A percentile compares a stretch with the other conserved stretches of the same genome.
Evolutionary conservation across 257 asterid genomes (phyloP).

Genomic region (Lycium barbarum): DNA sequence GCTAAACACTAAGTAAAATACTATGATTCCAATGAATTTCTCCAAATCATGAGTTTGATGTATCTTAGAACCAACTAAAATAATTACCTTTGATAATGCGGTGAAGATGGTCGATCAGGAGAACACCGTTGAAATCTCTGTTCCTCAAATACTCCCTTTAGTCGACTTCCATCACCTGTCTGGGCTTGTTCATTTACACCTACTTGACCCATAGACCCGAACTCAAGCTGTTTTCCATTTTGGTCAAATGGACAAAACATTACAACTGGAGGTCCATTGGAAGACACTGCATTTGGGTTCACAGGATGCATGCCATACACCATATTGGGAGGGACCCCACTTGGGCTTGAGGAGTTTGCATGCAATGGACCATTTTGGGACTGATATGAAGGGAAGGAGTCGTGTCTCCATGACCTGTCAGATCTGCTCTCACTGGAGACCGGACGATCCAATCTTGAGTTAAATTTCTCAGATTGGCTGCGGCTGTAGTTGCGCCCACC

Average conservation of each 20-base stretch:
- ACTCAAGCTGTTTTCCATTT: slow-evolving; percentile 79
- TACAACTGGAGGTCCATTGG: slow-evolving; percentile 64
- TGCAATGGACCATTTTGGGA: slow-evolving; percentile 74
- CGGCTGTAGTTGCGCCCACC: slow-evolving; percentile 68
- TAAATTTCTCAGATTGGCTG: slow-evolving; percentile 66
- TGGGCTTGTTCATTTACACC: slow-evolving; percentile 67
- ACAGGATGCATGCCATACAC: slow-evolving; percentile 66
- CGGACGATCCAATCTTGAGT: slow-evolving; percentile 63
- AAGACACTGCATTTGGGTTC: slow-evolving; percentile 55
- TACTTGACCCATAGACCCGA: slow-evolving; percentile 76
- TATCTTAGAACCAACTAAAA: slow-evolving; percentile 13
- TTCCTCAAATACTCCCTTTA: slow-evolving; percentile 57
- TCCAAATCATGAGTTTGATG: neutral
- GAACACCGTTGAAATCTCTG: slow-evolving; percentile 64
- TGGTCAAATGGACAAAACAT: slow-evolving; percentile 74
- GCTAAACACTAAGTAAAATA: slow-evolving; percentile 1
- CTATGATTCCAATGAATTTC: slow-evolving; percentile 5
- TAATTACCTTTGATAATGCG: slow-evolving; percentile 69
- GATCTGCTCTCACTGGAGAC: slow-evolving; percentile 61
- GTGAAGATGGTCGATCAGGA: slow-evolving; percentile 88
- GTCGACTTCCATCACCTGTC: slow-evolving; percentile 59
- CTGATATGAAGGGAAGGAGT: slow-evolving; percentile 56
- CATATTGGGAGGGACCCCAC: slow-evolving; percentile 53
- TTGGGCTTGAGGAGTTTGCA: slow-evolving; percentile 60
- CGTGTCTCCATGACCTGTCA: slow-evolving; percentile 69